A percentile compares a stretch with the other conserved stretches of the same genome.
Evolutionary conservation across 2,329 filamentous ascomycete species (phyloP).

Genomic region (Scedosporium aurantiacum): DNA sequence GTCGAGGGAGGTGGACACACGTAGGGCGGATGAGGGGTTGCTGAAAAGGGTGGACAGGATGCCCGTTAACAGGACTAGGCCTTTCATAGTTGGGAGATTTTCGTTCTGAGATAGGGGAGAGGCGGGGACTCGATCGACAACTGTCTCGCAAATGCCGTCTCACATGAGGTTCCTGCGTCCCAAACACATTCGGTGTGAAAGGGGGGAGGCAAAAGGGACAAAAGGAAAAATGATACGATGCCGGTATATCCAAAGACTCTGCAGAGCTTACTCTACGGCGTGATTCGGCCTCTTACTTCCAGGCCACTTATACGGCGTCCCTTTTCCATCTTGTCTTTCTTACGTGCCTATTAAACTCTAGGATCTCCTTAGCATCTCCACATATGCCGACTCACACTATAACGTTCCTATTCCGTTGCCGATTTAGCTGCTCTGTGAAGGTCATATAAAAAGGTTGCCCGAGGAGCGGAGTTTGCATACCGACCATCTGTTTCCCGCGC

Average conservation of each 20-base stretch:
- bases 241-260: not conserved
- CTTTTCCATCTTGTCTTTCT: not conserved
- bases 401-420: not conserved
- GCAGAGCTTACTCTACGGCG: not conserved
- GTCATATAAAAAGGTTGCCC: not conserved
- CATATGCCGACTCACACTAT: not conserved
- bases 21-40: not conserved
- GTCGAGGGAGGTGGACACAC: slow-evolving; percentile 22
- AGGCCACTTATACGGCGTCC: not conserved
- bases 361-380: not conserved
- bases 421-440: not conserved
- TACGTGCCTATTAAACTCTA: not conserved
- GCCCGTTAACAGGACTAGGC: not conserved
- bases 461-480: not conserved
- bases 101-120: not conserved
- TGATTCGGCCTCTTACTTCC: not conserved
- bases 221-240: not conserved
- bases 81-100: not conserved
- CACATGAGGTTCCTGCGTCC: not conserved
- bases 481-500: not conserved
- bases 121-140: not conserved
- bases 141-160: not conserved
- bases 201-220: not conserved
- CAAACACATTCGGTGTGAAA: not conserved
- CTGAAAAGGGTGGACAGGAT: not conserved